Evolutionary conservation across 345 rosid genomes (phyloP), one percentile per base, ranked within the genome.

Genomic region (Rhodamnia argentea): DNA sequence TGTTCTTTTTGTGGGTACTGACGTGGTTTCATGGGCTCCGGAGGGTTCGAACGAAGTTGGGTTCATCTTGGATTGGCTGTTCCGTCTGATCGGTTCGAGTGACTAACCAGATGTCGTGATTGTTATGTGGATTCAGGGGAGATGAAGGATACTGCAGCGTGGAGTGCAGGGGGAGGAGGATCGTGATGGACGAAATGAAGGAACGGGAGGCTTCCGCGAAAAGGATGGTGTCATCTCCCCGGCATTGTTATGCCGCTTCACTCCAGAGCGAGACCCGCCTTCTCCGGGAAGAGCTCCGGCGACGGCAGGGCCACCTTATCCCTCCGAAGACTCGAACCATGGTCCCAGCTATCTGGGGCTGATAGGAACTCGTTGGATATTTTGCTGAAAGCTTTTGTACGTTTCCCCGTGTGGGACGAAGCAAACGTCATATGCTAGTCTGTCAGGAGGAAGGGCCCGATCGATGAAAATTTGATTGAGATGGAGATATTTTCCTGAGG

Each of bases 61-160:
- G 44, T 18, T 70, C 81, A 37, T 37, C 47, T 37, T 70, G 47
- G 22, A 37, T 37, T 70, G 20, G 47, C 81, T 70, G 24, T 70
- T 32, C 47, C 9, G 40, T 37, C 40, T 37, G 8, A 18, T 70
- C 0, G 81, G 42, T 0, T 37, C 47, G 26, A 76, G 53, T 16
- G 50, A 74, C 86, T 62, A 32, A 85, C 11, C 59, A 22, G 16
- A 52, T 37, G n/a, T 16, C 0, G 20, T 42, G 5, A 29, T 37
- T 0, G 20, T 32, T 44, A 37, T 26, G 37, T 82, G 40, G 47
- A 70, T 70, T 0, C 81, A 96, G 97, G 88, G 97, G 98, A 81
- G 98, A 96, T 84, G 88, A 89, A 89, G 99, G 97, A 8, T 96
- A 92, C 86, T 96, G 98, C 87, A 95, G 97, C 86, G 87, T 82